Percentiles rank a stretch among this genome's conserved stretches.
These are phyloP conservation scores for Colletotrichum melonis DNA, from an alignment of 2,329 filamentous ascomycete species.

Conservation along the genomic window DNA sequence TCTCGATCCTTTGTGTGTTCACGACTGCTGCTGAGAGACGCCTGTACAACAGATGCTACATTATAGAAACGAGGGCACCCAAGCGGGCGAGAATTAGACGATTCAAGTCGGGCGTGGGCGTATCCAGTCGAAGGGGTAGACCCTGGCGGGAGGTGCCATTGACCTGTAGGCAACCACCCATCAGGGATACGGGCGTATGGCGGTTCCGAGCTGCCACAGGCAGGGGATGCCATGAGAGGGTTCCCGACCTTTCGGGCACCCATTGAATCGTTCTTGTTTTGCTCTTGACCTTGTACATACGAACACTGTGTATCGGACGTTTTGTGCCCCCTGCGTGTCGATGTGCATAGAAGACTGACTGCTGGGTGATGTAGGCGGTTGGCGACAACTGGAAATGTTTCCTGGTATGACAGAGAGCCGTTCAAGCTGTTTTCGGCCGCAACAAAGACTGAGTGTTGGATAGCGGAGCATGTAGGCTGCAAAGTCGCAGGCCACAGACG, in stretches of 20 bases:
- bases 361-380: not conserved
- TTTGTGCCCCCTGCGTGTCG: not conserved
- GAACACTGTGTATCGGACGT: not conserved
- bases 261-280: conserved; percentile 18
- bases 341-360: not conserved
- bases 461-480: not conserved
- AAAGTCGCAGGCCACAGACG: conserved; percentile 21
- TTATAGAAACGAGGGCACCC: not conserved
- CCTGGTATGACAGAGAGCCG: not conserved
- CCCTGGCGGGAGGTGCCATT: conserved; percentile 25
- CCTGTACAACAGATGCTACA: not conserved
- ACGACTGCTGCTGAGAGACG: not conserved
- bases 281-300: not conserved
- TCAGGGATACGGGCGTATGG: conserved; percentile 30
- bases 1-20: not conserved
- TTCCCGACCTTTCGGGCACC: conserved; percentile 29
- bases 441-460: not conserved
- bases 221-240: conserved; percentile 24
- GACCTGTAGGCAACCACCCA: conserved; percentile 27
- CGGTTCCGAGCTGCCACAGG: conserved; percentile 29
- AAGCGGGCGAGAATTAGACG: not conserved
- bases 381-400: not conserved
- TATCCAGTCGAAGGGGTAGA: conserved; percentile 10
- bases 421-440: not conserved
- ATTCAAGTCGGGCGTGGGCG: not conserved